phyloP scores from a whole-genome alignment of 495 filamentous ascomycete genomes.

The Xylaria intraflava region DNA sequence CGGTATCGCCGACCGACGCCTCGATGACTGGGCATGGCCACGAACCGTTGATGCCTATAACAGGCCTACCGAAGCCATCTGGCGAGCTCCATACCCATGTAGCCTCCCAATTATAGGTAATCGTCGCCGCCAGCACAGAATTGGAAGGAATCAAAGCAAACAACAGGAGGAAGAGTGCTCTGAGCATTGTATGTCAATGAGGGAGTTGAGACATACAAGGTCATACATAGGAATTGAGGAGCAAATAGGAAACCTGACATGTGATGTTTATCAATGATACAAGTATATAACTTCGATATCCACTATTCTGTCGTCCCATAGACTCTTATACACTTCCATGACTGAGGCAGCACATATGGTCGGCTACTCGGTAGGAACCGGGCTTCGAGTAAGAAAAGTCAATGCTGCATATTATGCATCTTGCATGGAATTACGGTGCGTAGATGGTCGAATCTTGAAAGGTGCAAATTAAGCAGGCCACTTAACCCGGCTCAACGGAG shows the following conservation, averaged over 20 bases:
- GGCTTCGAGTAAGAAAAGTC: neutral
- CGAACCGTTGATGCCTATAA: conserved; percentile 69
- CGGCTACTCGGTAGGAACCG: neutral
- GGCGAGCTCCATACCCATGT: conserved; percentile 66
- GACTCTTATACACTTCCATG: neutral
- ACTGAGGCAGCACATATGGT: neutral
- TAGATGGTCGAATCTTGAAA: neutral
- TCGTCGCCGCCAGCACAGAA: conserved; percentile 24
- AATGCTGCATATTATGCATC: neutral
- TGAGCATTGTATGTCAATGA: neutral
- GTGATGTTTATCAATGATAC: neutral
- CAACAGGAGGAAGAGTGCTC: neutral
- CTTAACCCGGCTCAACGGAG: neutral
- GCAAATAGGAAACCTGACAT: neutral
- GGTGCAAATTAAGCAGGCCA: neutral
- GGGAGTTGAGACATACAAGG: neutral
- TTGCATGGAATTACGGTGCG: neutral
- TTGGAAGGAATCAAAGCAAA: conserved; percentile 16
- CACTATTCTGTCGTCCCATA: neutral
- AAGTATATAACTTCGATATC: neutral
- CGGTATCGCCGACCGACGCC: conserved; percentile 61
- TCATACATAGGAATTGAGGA: neutral
- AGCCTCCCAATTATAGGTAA: conserved; percentile 53
- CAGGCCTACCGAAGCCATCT: conserved; percentile 57
- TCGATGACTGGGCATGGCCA: conserved; percentile 69